Evolutionary conservation across 345 rosid species (phyloP).

Genomic region (Populus nigra): DNA sequence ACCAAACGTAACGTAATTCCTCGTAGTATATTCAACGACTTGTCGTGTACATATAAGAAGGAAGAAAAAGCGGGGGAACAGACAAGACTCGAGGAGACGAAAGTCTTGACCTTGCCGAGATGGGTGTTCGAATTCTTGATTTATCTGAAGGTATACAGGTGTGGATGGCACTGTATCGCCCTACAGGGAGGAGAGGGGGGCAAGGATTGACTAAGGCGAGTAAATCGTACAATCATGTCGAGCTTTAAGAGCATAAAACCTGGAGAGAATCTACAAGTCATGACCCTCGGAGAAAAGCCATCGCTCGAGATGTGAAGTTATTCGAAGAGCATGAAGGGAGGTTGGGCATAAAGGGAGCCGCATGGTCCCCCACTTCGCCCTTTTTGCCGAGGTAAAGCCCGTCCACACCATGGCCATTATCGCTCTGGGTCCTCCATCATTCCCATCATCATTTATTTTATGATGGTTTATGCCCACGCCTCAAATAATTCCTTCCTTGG

Average conservation of each 20-base stretch:
- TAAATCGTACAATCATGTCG: slow-evolving; percentile 36
- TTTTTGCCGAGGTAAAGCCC: slow-evolving; percentile 16
- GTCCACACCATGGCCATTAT: slow-evolving; percentile 22
- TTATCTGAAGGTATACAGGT: no score
- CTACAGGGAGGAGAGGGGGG: background rate
- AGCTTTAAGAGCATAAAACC: slow-evolving; percentile 64
- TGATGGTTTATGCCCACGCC: slow-evolving; percentile 60
- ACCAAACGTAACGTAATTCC: no score
- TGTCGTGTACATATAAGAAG: no score
- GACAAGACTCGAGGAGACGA: no score
- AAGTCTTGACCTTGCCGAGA: no score
- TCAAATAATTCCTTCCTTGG: background rate
- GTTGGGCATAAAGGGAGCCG: slow-evolving; percentile 20
- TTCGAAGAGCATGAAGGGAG: background rate
- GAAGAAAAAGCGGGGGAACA: no score
- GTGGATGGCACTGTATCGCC: background rate
- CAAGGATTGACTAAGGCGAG: background rate
- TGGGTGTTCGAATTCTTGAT: background rate
- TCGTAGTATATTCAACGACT: no score
- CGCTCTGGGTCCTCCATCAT: slow-evolving; percentile 16
- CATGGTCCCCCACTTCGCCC: slow-evolving; percentile 27
- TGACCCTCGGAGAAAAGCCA: background rate
- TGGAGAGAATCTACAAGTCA: slow-evolving; percentile 37
- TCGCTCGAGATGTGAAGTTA: slow-evolving; percentile 13
- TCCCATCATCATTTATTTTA: slow-evolving; percentile 55